Evolutionary conservation across 106 monocot species (phyloP), one percentile per base, ranked within the genome.

Genomic region (Allium cepa): DNA sequence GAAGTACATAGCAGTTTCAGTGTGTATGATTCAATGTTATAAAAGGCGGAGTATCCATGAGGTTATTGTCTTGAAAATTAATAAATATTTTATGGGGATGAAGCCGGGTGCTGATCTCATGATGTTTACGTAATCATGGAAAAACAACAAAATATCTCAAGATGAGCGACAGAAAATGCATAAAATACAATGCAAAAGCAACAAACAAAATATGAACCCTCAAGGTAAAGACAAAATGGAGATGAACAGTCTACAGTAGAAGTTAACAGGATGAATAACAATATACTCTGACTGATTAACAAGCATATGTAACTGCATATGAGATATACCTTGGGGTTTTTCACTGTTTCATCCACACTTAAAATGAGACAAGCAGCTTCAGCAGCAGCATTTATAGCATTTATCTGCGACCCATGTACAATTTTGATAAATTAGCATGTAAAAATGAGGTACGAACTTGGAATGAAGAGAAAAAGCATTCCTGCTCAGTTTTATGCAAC

Each of bases 301-400:
- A 27, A 11, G 11, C 14, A 28, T 11, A 61, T 11, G 27, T 36
- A 61, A 28, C 26, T 27, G 55, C 61, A 45, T 10, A 26, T 10
- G 49, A 64, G 27, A 72, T 16, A 46, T 85, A 99, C 97, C 92
- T 99, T 92, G 0, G 97, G 92, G 56, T 92, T 99, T 73, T 99
- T 99, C 17, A 99, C 92, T n/a, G 92, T 92, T 60, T 99, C 97
- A 71, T 99, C 97, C 27, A 99, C 97, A 69, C 97, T 99, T 53
- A 99, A 72, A 60, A 99, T 85, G 53, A 99, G 87, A 58, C 97
- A 99, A 46, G 97, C 78, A 65, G 97, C 97, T 87, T 99, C 97
- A 16, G 97, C 92, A 66, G 97, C 92, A 71, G 97, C 92, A 85
- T 99, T 99, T 70, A 99, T 87, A 62, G 97, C 97, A 78, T 97